A percentile compares a stretch with the other conserved stretches of the same genome.
Conservation (phyloP, 768 basidiomycete species). For the Tulasnella sp. region DNA sequence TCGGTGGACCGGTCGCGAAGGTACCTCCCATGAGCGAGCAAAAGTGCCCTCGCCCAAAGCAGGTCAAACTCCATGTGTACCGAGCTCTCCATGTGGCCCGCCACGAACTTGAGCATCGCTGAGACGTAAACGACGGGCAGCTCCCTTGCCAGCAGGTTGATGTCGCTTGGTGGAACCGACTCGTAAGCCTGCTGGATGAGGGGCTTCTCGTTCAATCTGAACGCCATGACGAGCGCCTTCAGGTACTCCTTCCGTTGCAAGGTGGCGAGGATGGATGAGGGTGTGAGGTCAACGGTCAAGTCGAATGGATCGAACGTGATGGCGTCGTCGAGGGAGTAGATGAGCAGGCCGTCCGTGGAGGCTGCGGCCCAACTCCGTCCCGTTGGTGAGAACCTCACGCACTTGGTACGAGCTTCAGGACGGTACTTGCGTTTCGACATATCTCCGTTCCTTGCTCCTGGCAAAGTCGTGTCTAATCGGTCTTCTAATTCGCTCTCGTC, state of each 20-base stretch:
- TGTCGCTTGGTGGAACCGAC: conserved; percentile 73
- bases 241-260: conserved; percentile 74
- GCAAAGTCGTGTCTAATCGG: conserved; percentile 76
- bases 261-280: conserved; percentile 77
- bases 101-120: conserved; percentile 75
- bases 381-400: conserved; percentile 90
- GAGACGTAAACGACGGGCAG: conserved; percentile 81
- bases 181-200: conserved; percentile 85
- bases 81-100: conserved; percentile 77
- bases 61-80: conserved; percentile 96
- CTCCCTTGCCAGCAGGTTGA: conserved; percentile 76
- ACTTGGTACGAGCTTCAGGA: conserved; percentile 90
- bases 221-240: conserved; percentile 92
- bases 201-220: conserved; percentile 84
- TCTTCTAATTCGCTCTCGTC: conserved; percentile 94
- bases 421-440: conserved; percentile 84
- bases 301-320: conserved; percentile 96
- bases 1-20: conserved; percentile 62
- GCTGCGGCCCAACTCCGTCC: conserved; percentile 96
- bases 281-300: conserved; percentile 92
- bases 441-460: conserved; percentile 84
- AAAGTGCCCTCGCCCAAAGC: conserved; percentile 80
- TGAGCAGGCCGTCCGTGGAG: conserved; percentile 91
- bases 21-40: conserved; percentile 81
- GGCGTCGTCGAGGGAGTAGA: conserved; percentile 91